phyloP scores from a whole-genome alignment of 371 early-diverging fungal genomes.

The Mucor saturninus region DNA sequence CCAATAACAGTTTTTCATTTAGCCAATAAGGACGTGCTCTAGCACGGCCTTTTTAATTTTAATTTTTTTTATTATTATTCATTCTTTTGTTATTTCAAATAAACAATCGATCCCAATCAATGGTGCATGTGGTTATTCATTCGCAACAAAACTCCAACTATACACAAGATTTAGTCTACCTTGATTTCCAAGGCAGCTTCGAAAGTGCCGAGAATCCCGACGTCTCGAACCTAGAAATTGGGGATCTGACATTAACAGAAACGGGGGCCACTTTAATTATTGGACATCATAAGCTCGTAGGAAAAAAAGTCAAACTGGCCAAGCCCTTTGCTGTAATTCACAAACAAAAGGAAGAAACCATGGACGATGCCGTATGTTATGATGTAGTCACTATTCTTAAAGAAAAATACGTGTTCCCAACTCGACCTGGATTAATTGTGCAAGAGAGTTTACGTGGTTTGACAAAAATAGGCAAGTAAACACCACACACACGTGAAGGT shows the following conservation, averaged over 20 bases:
- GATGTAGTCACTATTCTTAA: conserved; percentile 53
- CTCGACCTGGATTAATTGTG: conserved; percentile 52
- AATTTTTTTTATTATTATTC: neutral
- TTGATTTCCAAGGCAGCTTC: conserved; percentile 64
- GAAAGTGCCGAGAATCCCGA: conserved; percentile 27
- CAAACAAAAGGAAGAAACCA: conserved; percentile 23
- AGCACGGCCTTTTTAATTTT: neutral
- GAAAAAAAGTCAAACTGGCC: conserved; percentile 42
- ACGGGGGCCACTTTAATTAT: conserved; percentile 47
- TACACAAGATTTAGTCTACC: conserved; percentile 35
- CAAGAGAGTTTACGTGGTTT: conserved; percentile 42
- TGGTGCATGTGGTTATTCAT: conserved; percentile 44
- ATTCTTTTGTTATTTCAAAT: neutral
- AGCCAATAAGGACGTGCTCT: too few species aligned
- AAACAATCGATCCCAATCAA: neutral
- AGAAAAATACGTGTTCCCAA: conserved; percentile 60
- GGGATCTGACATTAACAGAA: conserved; percentile 38
- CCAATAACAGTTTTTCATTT: too few species aligned
- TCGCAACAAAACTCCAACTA: conserved; percentile 20
- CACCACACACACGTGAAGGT: too few species aligned
- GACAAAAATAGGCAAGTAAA: conserved; percentile 20
- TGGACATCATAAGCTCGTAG: conserved; percentile 56
- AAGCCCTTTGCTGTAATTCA: conserved; percentile 61
- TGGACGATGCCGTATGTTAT: conserved; percentile 32
- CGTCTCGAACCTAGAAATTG: conserved; percentile 41